Percentiles rank a stretch among this genome's conserved stretches.
Evolutionary conservation across 345 rosid species (phyloP).

Genomic region (Corchorus olitorius): DNA sequence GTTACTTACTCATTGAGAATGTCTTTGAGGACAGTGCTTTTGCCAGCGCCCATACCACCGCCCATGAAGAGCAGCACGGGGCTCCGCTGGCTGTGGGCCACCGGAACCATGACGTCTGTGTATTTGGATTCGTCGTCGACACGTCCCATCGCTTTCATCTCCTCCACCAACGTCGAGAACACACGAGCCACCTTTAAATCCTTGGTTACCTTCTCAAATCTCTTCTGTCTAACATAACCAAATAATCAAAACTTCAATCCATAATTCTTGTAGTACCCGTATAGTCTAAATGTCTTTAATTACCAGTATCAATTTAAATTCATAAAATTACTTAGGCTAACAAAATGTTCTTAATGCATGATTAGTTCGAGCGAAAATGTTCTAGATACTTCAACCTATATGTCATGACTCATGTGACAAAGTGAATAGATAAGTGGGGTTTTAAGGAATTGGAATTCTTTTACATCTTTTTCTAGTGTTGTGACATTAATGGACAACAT

Average conservation of each 20-base stretch:
- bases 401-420: too few species aligned
- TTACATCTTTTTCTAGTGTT: too few species aligned
- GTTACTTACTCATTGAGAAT: slow-evolving; percentile 65
- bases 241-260: not conserved
- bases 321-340: too few species aligned
- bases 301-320: too few species aligned
- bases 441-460: too few species aligned
- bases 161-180: slow-evolving; percentile 75
- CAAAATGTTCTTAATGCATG: too few species aligned
- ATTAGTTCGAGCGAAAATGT: too few species aligned
- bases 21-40: slow-evolving; percentile 90
- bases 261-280: not conserved
- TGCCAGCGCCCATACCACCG: slow-evolving; percentile 99
- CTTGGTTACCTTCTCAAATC: slow-evolving; percentile 74
- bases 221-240: slow-evolving; percentile 53
- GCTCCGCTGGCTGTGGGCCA: slow-evolving; percentile 68
- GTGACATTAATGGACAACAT: too few species aligned
- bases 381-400: too few species aligned
- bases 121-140: slow-evolving; percentile 40
- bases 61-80: slow-evolving; percentile 96
- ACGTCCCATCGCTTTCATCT: slow-evolving; percentile 70
- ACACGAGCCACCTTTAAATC: slow-evolving; percentile 69
- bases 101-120: slow-evolving; percentile 85
- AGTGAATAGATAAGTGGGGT: too few species aligned
- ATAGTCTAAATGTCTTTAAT: too few species aligned